Evolutionary conservation across 495 filamentous ascomycete species (phyloP).

Genomic region (Coniosporium apollinis): DNA sequence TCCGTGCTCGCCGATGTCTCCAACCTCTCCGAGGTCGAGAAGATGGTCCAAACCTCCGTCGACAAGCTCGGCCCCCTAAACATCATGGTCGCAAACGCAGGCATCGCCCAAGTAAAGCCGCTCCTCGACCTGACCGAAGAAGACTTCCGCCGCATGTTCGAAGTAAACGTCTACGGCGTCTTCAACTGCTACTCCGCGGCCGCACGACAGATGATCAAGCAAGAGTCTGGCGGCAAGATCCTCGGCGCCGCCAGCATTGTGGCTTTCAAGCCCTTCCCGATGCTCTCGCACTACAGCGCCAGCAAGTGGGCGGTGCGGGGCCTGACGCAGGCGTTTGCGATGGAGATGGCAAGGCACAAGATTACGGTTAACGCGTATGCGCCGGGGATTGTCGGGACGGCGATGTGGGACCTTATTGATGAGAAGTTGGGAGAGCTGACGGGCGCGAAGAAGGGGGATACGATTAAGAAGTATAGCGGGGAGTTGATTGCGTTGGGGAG

Average conservation of each 20-base stretch:
- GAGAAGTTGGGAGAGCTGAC: slow-evolving; percentile 29
- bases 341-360: slow-evolving; percentile 35
- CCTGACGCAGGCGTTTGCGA: slow-evolving; percentile 38
- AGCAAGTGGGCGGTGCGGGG: slow-evolving; percentile 45
- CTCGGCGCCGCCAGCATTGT: slow-evolving; percentile 29
- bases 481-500: slow-evolving; percentile 35
- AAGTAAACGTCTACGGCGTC: slow-evolving; percentile 39
- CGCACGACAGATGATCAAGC: slow-evolving; percentile 35
- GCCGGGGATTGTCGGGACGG: slow-evolving; percentile 43
- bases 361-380: slow-evolving; percentile 50
- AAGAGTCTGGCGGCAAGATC: slow-evolving; percentile 34
- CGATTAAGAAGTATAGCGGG: slow-evolving; percentile 27
- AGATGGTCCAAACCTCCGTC: slow-evolving; percentile 31
- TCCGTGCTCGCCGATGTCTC: slow-evolving; percentile 38
- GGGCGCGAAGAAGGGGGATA: slow-evolving; percentile 33
- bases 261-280: slow-evolving; percentile 34
- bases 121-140: slow-evolving; percentile 34
- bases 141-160: slow-evolving; percentile 33
- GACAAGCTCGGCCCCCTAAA: slow-evolving; percentile 34
- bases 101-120: slow-evolving; percentile 36
- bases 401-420: slow-evolving; percentile 45
- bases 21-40: slow-evolving; percentile 29
- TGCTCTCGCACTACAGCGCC: slow-evolving; percentile 38
- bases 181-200: slow-evolving; percentile 39
- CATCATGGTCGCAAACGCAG: slow-evolving; percentile 46